These are phyloP conservation scores for Cucumis hystrix DNA, from an alignment of 306 rosid genomes.

Conservation along the genomic window DNA sequence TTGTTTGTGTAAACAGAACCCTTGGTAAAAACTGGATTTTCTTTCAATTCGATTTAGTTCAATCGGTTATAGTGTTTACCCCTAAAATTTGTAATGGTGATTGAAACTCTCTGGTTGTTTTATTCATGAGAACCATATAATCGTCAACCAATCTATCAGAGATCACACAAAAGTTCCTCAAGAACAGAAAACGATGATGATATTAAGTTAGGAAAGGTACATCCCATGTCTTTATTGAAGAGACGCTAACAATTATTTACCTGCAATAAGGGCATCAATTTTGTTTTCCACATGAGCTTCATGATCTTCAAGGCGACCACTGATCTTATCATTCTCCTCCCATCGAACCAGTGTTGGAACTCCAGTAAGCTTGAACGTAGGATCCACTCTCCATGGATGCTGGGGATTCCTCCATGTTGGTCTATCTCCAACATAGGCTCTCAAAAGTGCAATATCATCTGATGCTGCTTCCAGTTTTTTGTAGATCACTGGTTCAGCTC, in stretches of 20 bases:
- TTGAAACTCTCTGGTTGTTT: background rate
- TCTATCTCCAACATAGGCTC: conserved; percentile 75
- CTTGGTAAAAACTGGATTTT: no score
- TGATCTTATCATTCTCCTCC: conserved; percentile 53
- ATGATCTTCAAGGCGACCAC: conserved; percentile 71
- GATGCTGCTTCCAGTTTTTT: conserved; percentile 53
- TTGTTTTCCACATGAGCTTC: conserved; percentile 70
- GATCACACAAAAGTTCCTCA: background rate
- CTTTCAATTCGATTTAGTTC: no score
- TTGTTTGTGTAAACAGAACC: no score
- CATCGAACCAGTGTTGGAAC: conserved; percentile 67
- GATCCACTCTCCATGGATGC: conserved; percentile 72
- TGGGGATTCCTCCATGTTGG: conserved; percentile 81
- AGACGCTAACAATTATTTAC: background rate
- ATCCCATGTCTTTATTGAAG: background rate
- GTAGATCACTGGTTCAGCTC: conserved; percentile 80
- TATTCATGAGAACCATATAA: background rate
- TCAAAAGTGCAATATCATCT: conserved; percentile 49
- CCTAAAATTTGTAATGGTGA: background rate
- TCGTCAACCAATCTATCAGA: background rate
- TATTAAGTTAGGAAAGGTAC: background rate
- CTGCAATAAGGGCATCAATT: conserved; percentile 52
- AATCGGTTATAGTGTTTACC: no score
- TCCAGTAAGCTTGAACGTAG: conserved; percentile 65
- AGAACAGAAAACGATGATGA: background rate